A percentile compares a stretch with the other conserved stretches of the same genome.
Evolutionary conservation across 805 yeast species (phyloP).

Genomic region (Pichia kluyveri): DNA sequence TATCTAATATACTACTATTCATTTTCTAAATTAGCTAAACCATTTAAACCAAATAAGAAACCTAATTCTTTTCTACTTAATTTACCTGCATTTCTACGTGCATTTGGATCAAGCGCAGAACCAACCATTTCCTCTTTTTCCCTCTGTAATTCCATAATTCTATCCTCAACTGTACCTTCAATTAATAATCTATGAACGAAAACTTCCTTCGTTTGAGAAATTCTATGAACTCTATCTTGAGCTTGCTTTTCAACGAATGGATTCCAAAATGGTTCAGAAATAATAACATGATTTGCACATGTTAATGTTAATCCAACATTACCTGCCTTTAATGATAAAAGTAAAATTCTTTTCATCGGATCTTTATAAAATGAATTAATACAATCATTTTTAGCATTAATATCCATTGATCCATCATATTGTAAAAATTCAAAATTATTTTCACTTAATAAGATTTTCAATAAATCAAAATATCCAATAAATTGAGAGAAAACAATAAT

Average conservation of each 20-base stretch:
- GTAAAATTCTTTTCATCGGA: conserved; percentile 42
- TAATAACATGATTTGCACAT: conserved; percentile 86
- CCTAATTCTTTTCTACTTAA: conserved; percentile 66
- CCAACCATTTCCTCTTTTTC: conserved; percentile 72
- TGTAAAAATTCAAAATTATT: conserved; percentile 42
- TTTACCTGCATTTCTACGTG: conserved; percentile 52
- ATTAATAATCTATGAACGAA: conserved; percentile 64
- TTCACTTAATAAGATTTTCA: conserved; percentile 42
- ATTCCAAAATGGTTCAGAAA: conserved; percentile 96
- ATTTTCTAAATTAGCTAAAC: conserved; percentile 17
- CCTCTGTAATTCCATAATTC: conserved; percentile 74
- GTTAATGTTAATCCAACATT: conserved; percentile 92
- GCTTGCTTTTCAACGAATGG: conserved; percentile 98
- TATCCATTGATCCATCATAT: conserved; percentile 80
- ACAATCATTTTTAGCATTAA: conserved; percentile 53
- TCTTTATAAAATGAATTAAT: conserved; percentile 58
- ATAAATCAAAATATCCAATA: conserved; percentile 64
- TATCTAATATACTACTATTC: neutral
- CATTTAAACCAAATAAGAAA: conserved; percentile 53
- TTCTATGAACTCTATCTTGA: conserved; percentile 89
- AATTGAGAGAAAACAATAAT: conserved; percentile 81
- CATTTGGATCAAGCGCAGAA: conserved; percentile 74
- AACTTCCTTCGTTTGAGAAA: conserved; percentile 80
- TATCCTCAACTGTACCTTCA: conserved; percentile 73
- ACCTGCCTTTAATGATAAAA: conserved; percentile 86